Evolutionary conservation across 116 monocot genomes (phyloP).

Genomic region (Trichopus zeylanicus): DNA sequence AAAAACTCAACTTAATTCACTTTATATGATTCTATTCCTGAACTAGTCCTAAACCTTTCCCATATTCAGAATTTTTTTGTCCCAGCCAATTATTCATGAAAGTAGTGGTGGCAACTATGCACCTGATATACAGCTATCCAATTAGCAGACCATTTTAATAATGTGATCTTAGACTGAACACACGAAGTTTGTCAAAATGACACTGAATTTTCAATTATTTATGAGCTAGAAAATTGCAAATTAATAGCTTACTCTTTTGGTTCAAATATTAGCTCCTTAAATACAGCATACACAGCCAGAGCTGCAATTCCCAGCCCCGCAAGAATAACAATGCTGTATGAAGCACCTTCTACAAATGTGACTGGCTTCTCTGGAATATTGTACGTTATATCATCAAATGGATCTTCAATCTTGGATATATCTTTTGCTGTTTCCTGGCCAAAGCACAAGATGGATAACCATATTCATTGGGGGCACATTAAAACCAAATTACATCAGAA

Average conservation of each 20-base stretch:
- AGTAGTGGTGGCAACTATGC: not conserved
- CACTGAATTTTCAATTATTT: not conserved
- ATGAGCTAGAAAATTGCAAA: constrained; percentile 1
- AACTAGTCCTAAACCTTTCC: too few species aligned
- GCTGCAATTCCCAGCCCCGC: constrained; percentile 84
- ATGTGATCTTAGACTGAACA: not conserved
- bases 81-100: not conserved
- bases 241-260: constrained; percentile 78
- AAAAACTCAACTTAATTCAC: too few species aligned
- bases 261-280: constrained; percentile 94
- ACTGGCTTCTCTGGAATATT: constrained; percentile 98
- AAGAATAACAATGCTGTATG: constrained; percentile 82
- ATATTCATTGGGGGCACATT: not conserved
- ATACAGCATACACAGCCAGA: constrained; percentile 89
- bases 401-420: constrained; percentile 78
- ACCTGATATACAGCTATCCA: too few species aligned
- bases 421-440: constrained; percentile 65
- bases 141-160: not conserved
- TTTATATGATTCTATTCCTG: too few species aligned
- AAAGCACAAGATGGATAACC: not conserved
- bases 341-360: constrained; percentile 93
- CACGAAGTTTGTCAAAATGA: not conserved
- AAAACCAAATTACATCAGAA: not conserved
- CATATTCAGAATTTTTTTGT: too few species aligned
- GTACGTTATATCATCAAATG: constrained; percentile 85